Base-by-base conservation (phyloP, 495 filamentous ascomycete genomes). In the Lasiosphaeria miniovina region DNA sequence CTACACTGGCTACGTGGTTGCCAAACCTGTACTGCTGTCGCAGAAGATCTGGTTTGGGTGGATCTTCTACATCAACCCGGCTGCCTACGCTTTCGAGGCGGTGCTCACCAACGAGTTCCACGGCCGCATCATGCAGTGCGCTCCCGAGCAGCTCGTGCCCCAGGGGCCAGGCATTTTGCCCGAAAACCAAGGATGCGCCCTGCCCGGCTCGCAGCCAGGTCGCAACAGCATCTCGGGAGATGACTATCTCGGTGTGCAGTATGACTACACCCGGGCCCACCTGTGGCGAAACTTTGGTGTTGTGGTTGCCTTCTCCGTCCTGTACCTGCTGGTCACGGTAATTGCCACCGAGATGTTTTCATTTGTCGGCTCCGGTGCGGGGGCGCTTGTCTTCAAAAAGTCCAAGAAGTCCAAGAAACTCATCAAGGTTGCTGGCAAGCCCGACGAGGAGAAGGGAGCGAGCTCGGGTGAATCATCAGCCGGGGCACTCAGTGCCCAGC, bases 221-320 rank as follows among this genome's bases (percentile, higher is more conserved):
- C 71, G 77, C 14, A 72, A 75, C 2, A 71, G 69, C 17, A 79
- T 93, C 11, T 59, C 76, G 3, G 90, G 90, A 1, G 70, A 76
- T 15, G 76, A 77, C 17, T 93, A 91, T 63, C 61, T 93, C 24
- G 63, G 70, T 10, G 75, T 76, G 6, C 85, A 83, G 62, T 73
- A 80, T 36, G 60, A 56, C 49, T 93, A 91, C 66, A 81, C 75
- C 4, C 82, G 85, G 1, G 64, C 70, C 12, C 80, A 94, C 65
- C 69, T 92, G 15, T 94, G 90, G 90, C 86, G 89, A 15, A 92
- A 94, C 68, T 90, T 89, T 66, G 89, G 87, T 52, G 86, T 92
- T 17, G 63, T 91, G 41, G 80, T 90, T 45, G 87, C 86, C 14
- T 91, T 89, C 54, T 81, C 77, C 0, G 80, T 88, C 10, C 73